These are phyloP conservation scores for Pisolithus orientalis DNA, from an alignment of 768 basidiomycete genomes.

Conservation along the genomic window DNA sequence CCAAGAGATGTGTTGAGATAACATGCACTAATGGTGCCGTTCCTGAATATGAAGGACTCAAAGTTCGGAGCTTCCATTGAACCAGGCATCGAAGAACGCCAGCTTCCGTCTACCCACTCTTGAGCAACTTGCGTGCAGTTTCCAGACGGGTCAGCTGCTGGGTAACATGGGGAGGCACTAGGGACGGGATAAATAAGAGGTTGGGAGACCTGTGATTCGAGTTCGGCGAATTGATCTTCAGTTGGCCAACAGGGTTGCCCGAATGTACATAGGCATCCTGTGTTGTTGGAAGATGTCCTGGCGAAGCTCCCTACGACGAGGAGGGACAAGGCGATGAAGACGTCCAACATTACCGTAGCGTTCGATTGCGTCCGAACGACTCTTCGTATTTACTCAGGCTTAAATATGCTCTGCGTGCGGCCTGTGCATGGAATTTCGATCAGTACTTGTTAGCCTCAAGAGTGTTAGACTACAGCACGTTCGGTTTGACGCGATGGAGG, in stretches of 20 bases:
- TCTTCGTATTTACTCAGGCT: too few species aligned
- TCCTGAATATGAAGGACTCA: conserved; percentile 30
- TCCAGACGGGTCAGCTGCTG: conserved; percentile 26
- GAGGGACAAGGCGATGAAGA: too few species aligned
- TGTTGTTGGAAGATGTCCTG: too few species aligned
- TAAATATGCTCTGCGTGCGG: too few species aligned
- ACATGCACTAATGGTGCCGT: conserved; percentile 39
- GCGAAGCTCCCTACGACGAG: too few species aligned
- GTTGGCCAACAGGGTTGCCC: conserved; percentile 36
- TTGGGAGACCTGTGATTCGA: conserved; percentile 35
- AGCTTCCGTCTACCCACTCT: conserved; percentile 28
- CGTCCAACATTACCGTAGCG: too few species aligned
- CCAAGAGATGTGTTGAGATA: conserved; percentile 27
- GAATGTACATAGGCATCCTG: too few species aligned
- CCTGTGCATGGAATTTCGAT: too few species aligned
- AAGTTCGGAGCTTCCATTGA: conserved; percentile 31
- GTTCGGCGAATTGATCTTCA: conserved; percentile 23
- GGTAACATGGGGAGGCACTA: conserved; percentile 37
- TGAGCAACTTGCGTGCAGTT: conserved; percentile 31
- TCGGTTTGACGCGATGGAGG: too few species aligned
- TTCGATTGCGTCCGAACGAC: too few species aligned
- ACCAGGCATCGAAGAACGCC: conserved; percentile 37
- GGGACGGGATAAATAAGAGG: conserved; percentile 38
- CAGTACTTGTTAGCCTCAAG: too few species aligned
- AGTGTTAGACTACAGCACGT: too few species aligned